These are phyloP conservation scores for Cordyceps fumosorosea DNA, from an alignment of 2,329 filamentous ascomycete species.

Conservation along the genomic window DNA sequence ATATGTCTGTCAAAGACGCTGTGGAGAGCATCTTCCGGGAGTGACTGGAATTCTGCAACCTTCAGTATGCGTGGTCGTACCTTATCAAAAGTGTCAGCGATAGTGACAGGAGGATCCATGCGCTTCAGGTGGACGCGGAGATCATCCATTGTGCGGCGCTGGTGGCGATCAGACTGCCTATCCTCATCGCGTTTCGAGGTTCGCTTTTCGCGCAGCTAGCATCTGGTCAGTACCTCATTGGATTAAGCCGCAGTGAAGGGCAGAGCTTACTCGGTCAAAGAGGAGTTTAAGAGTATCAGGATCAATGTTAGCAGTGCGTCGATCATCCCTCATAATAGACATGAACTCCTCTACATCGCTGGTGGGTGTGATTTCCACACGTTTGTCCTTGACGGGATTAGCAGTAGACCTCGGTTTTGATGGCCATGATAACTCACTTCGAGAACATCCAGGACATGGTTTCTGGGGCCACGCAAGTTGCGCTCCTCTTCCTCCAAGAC, in stretches of 20 bases:
- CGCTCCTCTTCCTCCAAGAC: conserved; percentile 89
- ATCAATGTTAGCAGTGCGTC: conserved; percentile 81
- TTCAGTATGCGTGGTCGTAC: conserved; percentile 73
- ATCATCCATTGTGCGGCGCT: conserved; percentile 77
- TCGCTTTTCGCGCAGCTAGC: conserved; percentile 77
- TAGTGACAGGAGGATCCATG: conserved; percentile 73
- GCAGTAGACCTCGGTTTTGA: conserved; percentile 18
- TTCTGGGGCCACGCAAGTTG: conserved; percentile 71
- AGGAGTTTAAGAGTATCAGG: conserved; percentile 72
- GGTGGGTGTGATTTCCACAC: conserved; percentile 80
- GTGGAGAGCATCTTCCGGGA: conserved; percentile 77
- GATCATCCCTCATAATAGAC: conserved; percentile 74
- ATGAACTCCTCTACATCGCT: conserved; percentile 88
- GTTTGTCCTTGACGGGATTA: conserved; percentile 64
- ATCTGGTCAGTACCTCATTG: background rate
- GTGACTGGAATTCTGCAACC: conserved; percentile 74
- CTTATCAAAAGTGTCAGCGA: conserved; percentile 82
- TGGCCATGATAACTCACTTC: conserved; percentile 55
- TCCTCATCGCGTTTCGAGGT: conserved; percentile 78
- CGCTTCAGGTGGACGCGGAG: conserved; percentile 83
- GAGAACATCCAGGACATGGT: conserved; percentile 80
- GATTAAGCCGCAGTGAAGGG: background rate
- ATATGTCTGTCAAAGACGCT: conserved; percentile 88
- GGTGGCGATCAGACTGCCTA: conserved; percentile 75
- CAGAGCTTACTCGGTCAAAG: conserved; percentile 63